Conservation (phyloP, 2,329 filamentous ascomycete genomes). For the Neopestalotiopsis clavispora region DNA sequence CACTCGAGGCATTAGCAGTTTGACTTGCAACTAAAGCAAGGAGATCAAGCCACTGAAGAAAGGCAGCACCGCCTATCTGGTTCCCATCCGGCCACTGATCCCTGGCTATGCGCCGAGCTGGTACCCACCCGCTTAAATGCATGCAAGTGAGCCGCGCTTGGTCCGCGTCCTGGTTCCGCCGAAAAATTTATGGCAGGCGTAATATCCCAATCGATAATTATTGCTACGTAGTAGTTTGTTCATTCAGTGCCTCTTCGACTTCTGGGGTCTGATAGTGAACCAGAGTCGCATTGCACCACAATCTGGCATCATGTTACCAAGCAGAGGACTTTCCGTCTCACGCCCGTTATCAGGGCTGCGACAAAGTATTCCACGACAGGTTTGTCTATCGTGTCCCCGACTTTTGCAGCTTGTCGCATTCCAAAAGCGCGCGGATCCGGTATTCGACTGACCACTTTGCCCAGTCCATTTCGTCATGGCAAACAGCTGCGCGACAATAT, state of each 20-base stretch:
- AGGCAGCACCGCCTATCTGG: background rate
- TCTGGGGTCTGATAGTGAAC: background rate
- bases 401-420: background rate
- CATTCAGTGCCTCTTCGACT: slow-evolving; percentile 1
- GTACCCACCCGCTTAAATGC: slow-evolving; percentile 9
- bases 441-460: slow-evolving; percentile 17
- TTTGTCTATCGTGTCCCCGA: slow-evolving; percentile 24
- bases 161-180: background rate
- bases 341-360: slow-evolving; percentile 38
- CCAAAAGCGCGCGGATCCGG: background rate
- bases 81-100: background rate
- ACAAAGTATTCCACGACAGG: slow-evolving; percentile 27
- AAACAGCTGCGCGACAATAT: slow-evolving; percentile 21
- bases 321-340: slow-evolving; percentile 48
- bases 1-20: background rate
- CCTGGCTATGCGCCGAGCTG: background rate
- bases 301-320: slow-evolving; percentile 45
- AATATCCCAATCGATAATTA: background rate
- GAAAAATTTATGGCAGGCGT: slow-evolving; percentile 6
- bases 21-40: background rate
- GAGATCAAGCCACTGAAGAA: background rate
- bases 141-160: background rate
- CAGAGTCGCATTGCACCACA: slow-evolving; percentile 5
- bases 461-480: slow-evolving; percentile 25
- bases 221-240: too few species aligned